phyloP scores from a whole-genome alignment of 495 filamentous ascomycete genomes.

The Haplographium delicatum region DNA sequence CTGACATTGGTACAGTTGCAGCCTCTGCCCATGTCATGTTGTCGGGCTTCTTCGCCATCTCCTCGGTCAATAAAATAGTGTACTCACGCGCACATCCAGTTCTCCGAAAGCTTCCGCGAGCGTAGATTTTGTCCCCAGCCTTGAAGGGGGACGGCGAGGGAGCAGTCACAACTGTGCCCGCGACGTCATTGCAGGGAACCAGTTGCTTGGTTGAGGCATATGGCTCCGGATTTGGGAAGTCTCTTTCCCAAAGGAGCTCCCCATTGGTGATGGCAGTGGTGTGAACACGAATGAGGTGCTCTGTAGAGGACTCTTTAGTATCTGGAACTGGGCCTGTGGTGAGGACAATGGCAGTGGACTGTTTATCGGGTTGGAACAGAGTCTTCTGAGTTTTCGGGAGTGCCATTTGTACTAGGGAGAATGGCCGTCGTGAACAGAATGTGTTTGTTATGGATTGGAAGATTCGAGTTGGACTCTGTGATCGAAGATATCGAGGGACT shows the following conservation, averaged over 20 bases:
- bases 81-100: slow-evolving; percentile 50
- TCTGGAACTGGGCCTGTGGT: slow-evolving; percentile 23
- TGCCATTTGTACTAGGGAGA: no score
- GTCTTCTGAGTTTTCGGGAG: slow-evolving; percentile 8
- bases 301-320: slow-evolving; percentile 24
- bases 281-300: slow-evolving; percentile 57
- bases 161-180: slow-evolving; percentile 46
- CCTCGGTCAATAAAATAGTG: slow-evolving; percentile 42
- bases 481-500: no score
- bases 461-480: no score
- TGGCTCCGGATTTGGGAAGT: slow-evolving; percentile 18
- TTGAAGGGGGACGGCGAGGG: slow-evolving; percentile 44
- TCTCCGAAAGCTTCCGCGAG: slow-evolving; percentile 39
- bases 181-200: slow-evolving; percentile 54
- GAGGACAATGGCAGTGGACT: slow-evolving; percentile 17
- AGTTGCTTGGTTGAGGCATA: slow-evolving; percentile 19
- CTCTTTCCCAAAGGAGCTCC: slow-evolving; percentile 45
- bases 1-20: slow-evolving; percentile 47
- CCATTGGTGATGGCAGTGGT: slow-evolving; percentile 52
- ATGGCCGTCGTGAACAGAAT: no score
- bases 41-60: slow-evolving; percentile 45
- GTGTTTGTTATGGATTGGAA: no score
- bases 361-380: slow-evolving; percentile 10
- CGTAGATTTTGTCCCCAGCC: slow-evolving; percentile 49
- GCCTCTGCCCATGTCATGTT: slow-evolving; percentile 44